Conservation (phyloP, 495 filamentous ascomycete species). For the Xylaria curta region DNA sequence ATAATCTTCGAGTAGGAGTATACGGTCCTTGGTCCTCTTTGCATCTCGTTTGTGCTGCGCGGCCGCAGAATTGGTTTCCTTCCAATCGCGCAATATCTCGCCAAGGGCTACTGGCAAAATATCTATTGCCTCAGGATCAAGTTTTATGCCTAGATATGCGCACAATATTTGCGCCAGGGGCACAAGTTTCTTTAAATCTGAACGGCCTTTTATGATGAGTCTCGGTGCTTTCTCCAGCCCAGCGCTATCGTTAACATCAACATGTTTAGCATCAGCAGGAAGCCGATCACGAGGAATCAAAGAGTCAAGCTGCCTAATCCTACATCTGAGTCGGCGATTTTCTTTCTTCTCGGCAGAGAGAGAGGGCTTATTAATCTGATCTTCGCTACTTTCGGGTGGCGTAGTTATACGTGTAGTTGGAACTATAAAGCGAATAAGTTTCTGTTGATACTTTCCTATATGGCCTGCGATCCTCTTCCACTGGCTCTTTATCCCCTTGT, state of each 20-base stretch:
- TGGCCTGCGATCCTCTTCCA: background rate
- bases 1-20: background rate
- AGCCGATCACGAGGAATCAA: slow-evolving; percentile 25
- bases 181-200: slow-evolving; percentile 25
- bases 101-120: background rate
- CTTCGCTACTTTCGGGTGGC: background rate
- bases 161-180: slow-evolving; percentile 33
- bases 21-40: background rate
- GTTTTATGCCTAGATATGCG: slow-evolving; percentile 26
- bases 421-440: background rate
- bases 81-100: background rate
- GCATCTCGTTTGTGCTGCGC: too few relatives aligned
- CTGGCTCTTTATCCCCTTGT: background rate
- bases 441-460: background rate
- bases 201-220: slow-evolving; percentile 30
- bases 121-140: background rate
- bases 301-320: background rate
- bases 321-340: slow-evolving; percentile 13
- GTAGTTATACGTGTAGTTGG: slow-evolving; percentile 12
- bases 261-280: slow-evolving; percentile 27
- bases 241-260: slow-evolving; percentile 22
- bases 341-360: slow-evolving; percentile 18
- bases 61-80: background rate
- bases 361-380: background rate
- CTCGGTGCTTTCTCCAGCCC: slow-evolving; percentile 20